Percentiles rank a stretch among this genome's conserved stretches.
Evolutionary conservation across 139 green algal species (phyloP).

Genomic region (Micractinium conductrix): DNA sequence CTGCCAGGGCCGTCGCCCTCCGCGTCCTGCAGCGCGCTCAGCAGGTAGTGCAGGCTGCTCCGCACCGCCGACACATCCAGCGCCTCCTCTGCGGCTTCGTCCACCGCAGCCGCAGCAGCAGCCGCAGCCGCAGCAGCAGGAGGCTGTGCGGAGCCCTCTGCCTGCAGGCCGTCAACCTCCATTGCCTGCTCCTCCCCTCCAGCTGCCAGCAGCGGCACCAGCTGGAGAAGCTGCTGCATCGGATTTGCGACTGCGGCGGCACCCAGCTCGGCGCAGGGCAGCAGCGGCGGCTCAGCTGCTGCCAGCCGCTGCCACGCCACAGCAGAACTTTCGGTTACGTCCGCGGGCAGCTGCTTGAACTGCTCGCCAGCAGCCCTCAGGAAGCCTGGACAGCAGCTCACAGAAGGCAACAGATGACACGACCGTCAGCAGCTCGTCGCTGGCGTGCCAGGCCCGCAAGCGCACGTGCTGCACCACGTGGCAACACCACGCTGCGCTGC

Average conservation of each 20-base stretch:
- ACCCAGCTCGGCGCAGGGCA: background rate
- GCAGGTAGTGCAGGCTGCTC: slow-evolving; percentile 19
- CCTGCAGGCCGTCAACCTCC: background rate
- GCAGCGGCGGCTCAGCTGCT: background rate
- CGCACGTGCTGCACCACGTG: background rate
- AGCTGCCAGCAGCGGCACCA: background rate
- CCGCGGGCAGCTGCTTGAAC: background rate
- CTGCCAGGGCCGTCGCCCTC: background rate
- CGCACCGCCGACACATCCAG: background rate
- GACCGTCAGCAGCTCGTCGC: no score
- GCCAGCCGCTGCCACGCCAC: slow-evolving; percentile 12
- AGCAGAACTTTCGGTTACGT: background rate
- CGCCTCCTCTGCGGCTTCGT: background rate
- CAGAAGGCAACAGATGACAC: background rate
- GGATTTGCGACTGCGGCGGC: background rate
- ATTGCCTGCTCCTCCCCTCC: no score
- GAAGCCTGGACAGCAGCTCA: slow-evolving; percentile 10
- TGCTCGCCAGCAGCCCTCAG: slow-evolving; percentile 8
- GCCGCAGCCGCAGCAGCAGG: no score
- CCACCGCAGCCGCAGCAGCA: background rate
- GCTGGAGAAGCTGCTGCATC: slow-evolving; percentile 15
- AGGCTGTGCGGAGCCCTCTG: no score
- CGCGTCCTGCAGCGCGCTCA: slow-evolving; percentile 12
- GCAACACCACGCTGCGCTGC: background rate
- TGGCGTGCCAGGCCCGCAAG: background rate